phyloP scores from a whole-genome alignment of 2,329 filamentous ascomycete species.

The Talaromyces pinophilus region DNA sequence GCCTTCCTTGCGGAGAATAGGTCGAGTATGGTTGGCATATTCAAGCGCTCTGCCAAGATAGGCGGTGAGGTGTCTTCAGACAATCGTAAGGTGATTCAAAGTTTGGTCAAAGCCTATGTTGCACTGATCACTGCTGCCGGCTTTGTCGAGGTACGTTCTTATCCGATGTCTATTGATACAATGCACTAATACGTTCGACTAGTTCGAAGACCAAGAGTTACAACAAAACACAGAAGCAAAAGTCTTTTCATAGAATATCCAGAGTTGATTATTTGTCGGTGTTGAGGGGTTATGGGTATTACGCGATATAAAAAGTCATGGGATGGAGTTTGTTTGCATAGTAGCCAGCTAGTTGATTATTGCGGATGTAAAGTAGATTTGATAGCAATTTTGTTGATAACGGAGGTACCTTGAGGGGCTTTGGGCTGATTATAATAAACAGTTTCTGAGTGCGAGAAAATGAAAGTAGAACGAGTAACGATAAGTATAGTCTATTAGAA shows the following conservation, averaged over 20 bases:
- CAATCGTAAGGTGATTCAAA: constrained; percentile 66
- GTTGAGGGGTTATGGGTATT: constrained; percentile 21
- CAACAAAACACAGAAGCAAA: constrained; percentile 33
- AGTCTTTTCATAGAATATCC: constrained; percentile 37
- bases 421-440: background rate
- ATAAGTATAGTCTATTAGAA: background rate
- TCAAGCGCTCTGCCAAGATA: constrained; percentile 85
- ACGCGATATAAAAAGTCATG: constrained; percentile 23
- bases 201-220: constrained; percentile 48
- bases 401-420: background rate
- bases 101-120: constrained; percentile 82
- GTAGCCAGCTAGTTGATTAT: constrained; percentile 13
- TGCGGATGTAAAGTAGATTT: constrained; percentile 9
- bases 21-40: constrained; percentile 79
- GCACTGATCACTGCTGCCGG: constrained; percentile 78
- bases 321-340: constrained; percentile 24
- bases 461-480: no score
- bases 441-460: no score
- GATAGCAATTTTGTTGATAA: constrained; percentile 8
- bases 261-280: constrained; percentile 16
- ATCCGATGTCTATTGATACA: background rate
- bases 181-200: constrained; percentile 20
- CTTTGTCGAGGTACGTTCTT: constrained; percentile 74
- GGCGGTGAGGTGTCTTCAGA: constrained; percentile 53
- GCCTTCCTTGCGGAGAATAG: constrained; percentile 81